Conservation (phyloP, 164 flowering plant species). For the Vitis riparia region DNA sequence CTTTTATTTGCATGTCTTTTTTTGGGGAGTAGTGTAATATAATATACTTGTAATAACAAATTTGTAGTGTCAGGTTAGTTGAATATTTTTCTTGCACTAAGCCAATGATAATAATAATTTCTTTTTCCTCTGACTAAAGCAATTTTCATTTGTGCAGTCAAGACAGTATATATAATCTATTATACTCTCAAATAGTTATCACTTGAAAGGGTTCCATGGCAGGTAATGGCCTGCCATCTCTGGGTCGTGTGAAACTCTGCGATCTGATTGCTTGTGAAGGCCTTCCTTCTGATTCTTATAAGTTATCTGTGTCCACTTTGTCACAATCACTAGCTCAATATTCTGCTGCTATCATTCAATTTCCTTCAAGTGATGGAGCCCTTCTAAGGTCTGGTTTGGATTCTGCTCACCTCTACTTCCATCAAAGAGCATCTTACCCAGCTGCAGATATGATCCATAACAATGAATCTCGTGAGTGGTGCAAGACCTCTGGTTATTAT, state of each 20-base stretch:
- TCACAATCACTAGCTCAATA: conserved; percentile 90
- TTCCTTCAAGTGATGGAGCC: conserved; percentile 67
- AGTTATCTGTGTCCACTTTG: conserved; percentile 70
- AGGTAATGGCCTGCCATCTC: conserved; percentile 65
- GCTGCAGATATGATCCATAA: conserved; percentile 58
- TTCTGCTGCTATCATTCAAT: conserved; percentile 88
- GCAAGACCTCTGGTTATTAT: conserved; percentile 90
- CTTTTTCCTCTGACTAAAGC: background rate
- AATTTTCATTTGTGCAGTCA: background rate
- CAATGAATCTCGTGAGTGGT: conserved; percentile 85
- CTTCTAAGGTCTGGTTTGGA: conserved; percentile 85
- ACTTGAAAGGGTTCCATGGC: conserved; percentile 59
- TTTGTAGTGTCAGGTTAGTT: background rate
- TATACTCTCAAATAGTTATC: background rate
- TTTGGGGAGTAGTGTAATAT: too few relatives aligned
- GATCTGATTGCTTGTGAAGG: conserved; percentile 88
- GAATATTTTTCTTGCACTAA: background rate
- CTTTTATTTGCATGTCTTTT: too few relatives aligned
- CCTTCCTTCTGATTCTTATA: conserved; percentile 83
- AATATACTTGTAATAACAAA: background rate
- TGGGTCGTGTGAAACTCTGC: conserved; percentile 85
- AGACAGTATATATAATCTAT: too few relatives aligned
- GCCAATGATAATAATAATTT: background rate
- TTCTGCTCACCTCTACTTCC: conserved; percentile 84
- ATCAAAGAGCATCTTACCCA: conserved; percentile 71